phyloP scores from a whole-genome alignment of 2,329 filamentous ascomycete species.

The Penicillium sp. region DNA sequence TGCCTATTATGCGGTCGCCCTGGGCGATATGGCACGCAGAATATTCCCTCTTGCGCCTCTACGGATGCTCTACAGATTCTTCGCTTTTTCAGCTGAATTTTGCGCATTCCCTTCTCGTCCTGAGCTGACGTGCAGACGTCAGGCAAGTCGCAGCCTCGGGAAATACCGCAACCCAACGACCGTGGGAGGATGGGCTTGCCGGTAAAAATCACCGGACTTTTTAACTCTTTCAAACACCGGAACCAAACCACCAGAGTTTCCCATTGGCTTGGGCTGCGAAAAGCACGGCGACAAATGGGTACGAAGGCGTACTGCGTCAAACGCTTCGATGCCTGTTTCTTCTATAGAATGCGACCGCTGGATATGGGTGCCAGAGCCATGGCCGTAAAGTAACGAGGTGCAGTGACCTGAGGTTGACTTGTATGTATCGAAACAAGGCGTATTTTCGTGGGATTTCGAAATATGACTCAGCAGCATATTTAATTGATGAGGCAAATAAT shows the following conservation, averaged over 20 bases:
- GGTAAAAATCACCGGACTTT: conserved; percentile 11
- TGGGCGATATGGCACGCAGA: no score
- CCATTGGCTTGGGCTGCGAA: background rate
- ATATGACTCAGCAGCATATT: background rate
- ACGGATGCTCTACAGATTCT: no score
- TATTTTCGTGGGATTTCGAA: background rate
- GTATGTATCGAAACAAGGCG: no score
- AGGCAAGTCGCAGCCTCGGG: conserved; percentile 1
- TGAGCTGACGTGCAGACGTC: background rate
- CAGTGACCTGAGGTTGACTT: no score
- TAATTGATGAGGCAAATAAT: conserved; percentile 6
- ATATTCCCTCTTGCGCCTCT: no score
- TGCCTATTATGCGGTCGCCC: no score
- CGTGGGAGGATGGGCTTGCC: background rate
- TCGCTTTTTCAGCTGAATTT: no score
- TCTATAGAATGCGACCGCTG: background rate
- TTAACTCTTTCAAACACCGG: conserved; percentile 1
- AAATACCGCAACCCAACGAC: conserved; percentile 1
- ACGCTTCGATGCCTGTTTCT: background rate
- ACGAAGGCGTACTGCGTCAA: background rate
- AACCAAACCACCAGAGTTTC: background rate
- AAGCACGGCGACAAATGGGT: background rate
- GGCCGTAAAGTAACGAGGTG: background rate
- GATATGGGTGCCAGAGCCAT: background rate
- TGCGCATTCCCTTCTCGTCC: background rate